Percentiles rank a stretch among this genome's conserved stretches.
These are phyloP conservation scores for Nicotiana tomentosiformis DNA, from an alignment of 257 asterid genomes.

Conservation along the genomic window DNA sequence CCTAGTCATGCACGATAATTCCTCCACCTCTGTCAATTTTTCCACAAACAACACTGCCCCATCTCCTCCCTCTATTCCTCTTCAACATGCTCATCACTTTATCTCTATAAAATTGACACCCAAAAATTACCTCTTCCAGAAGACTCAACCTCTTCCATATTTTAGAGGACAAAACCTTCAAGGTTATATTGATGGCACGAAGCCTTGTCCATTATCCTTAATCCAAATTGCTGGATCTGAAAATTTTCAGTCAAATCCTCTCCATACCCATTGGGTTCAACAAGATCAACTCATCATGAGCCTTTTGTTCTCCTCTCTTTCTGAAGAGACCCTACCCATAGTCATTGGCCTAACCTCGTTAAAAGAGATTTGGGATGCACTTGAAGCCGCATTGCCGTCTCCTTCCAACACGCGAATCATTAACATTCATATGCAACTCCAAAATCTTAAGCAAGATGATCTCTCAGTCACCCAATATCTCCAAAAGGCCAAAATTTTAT, in stretches of 20 bases:
- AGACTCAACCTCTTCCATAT: not conserved
- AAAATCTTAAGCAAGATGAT: too few species aligned
- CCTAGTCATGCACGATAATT: too few species aligned
- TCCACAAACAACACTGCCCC: too few species aligned
- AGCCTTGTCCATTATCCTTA: not conserved
- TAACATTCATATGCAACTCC: too few species aligned
- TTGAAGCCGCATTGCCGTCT: not conserved
- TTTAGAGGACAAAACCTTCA: not conserved
- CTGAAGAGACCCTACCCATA: too few species aligned
- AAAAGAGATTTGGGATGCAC: not conserved
- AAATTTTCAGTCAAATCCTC: not conserved
- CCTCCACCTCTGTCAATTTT: too few species aligned
- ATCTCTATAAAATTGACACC: not conserved
- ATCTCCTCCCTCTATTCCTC: not conserved
- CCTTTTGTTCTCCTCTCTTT: too few species aligned
- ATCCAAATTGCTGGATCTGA: not conserved
- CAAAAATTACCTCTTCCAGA: not conserved
- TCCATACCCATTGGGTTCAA: not conserved
- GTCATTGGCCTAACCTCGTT: not conserved
- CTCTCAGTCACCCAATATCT: too few species aligned
- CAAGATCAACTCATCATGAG: too few species aligned
- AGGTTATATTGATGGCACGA: not conserved
- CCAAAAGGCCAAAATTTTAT: too few species aligned
- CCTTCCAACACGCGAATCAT: not conserved
- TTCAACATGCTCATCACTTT: not conserved